Base-by-base conservation (phyloP, 2,329 filamentous ascomycete genomes). In the Colletotrichum musicola region DNA sequence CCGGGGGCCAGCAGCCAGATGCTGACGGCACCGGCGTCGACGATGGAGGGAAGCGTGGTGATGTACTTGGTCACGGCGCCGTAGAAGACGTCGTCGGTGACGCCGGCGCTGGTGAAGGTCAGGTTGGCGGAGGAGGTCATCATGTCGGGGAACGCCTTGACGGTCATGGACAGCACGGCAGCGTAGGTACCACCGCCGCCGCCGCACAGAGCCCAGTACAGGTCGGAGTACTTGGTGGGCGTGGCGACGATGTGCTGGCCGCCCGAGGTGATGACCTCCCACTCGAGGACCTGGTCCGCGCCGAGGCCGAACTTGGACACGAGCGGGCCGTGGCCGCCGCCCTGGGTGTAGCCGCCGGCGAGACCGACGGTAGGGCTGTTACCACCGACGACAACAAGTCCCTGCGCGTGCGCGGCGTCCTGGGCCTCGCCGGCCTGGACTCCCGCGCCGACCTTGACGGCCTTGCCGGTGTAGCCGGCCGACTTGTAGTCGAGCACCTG, bases 181-280 rank as follows among this genome's bases (percentile, higher is more conserved):
- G 80, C 87, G 69, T 83, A 89, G 2, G 80, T 86, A 3, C 85
- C 85, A 9, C 80, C 82, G 3, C 86, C 85, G 5, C 86, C 85
- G 7, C 86, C 85, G 54, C 77, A 78, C 4, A 88, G 74, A 2
- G 86, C 87, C 86, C 86, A 90, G 75, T 85, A 88, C 1, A 89
- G 78, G 62, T 89, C 86, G 0, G 77, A 58, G 62, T 88, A 82
- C 20, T 83, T 55, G 0, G 76, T 73, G 0, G 76, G 80, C 3
- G 78, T 81, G 2, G 85, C 86, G 1, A 76, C 79, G 0, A 86
- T 62, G 16, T 80, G 71, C 16, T 77, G 54, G 1, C 86, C 86
- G n/a, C 72, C 69, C 0, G 80, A 81, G 4, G 81, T 83, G 4
- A 89, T 79, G 3, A 87, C 82, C 64, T 86, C 80, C 72, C 78